A percentile compares a stretch with the other conserved stretches of the same genome.
These are phyloP conservation scores for Yamadazyma atmosphaerica DNA, from an alignment of 1,139 yeast species.

Conservation along the genomic window DNA sequence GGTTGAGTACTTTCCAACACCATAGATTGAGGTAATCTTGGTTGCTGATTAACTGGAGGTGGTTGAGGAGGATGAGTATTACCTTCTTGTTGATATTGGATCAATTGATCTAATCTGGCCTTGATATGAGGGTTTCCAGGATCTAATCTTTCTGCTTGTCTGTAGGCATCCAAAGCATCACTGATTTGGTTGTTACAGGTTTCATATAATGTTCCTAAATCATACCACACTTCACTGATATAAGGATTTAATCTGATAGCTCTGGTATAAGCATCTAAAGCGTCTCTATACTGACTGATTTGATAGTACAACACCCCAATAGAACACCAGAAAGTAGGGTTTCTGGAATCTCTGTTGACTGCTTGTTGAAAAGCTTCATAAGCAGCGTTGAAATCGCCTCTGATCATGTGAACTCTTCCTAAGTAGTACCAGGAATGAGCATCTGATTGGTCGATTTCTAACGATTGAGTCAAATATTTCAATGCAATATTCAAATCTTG, in stretches of 20 bases:
- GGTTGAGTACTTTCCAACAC: constrained; percentile 51
- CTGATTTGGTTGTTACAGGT: constrained; percentile 93
- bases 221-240: constrained; percentile 98
- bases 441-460: constrained; percentile 86
- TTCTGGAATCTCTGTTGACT: constrained; percentile 91
- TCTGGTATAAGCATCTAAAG: constrained; percentile 94
- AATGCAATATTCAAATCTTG: constrained; percentile 85
- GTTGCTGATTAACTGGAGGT: constrained; percentile 63
- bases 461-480: constrained; percentile 76
- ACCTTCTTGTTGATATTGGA: constrained; percentile 73
- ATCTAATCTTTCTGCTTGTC: constrained; percentile 92
- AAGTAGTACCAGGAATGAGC: constrained; percentile 97
- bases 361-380: constrained; percentile 99
- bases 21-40: constrained; percentile 58
- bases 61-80: constrained; percentile 67
- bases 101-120: constrained; percentile 84
- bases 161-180: constrained; percentile 95
- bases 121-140: constrained; percentile 94
- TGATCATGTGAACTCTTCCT: constrained; percentile 95
- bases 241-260: constrained; percentile 95
- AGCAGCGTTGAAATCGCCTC: constrained; percentile 92
- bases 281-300: constrained; percentile 93
- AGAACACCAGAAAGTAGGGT: constrained; percentile 98
- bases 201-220: constrained; percentile 92
- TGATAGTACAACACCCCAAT: constrained; percentile 96